These are phyloP conservation scores for Thraustotheca clavata DNA, from an alignment of 352 stramenopile species.

Conservation along the genomic window DNA sequence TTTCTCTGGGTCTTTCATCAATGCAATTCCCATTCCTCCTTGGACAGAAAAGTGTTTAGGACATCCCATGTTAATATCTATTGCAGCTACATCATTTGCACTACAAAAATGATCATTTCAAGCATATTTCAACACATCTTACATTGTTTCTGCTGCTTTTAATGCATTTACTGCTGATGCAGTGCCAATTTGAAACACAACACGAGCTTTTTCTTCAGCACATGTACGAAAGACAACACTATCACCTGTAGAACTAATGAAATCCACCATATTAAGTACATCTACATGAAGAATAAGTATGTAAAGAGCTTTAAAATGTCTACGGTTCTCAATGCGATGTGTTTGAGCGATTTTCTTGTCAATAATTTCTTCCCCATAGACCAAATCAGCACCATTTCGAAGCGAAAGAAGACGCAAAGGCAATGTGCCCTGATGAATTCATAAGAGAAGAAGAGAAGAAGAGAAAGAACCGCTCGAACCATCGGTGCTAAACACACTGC, in stretches of 20 bases:
- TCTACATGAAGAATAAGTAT: constrained; percentile 28
- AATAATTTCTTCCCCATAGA: constrained; percentile 94
- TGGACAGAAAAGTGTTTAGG: constrained; percentile 91
- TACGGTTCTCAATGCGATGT: constrained; percentile 74
- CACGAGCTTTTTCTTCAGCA: constrained; percentile 58
- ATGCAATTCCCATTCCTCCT: constrained; percentile 86
- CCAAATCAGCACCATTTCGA: constrained; percentile 86
- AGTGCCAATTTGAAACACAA: constrained; percentile 89
- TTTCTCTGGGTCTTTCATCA: constrained; percentile 82
- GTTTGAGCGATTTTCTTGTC: constrained; percentile 87
- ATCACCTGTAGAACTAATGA: constrained; percentile 74
- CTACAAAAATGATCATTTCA: constrained; percentile 24
- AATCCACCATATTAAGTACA: constrained; percentile 84
- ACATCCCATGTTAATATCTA: constrained; percentile 95
- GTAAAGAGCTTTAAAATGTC: neutral
- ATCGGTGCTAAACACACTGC: constrained; percentile 87
- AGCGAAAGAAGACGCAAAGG: constrained; percentile 87
- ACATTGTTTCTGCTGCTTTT: constrained; percentile 69
- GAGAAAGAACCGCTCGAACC: constrained; percentile 82
- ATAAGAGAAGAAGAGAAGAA: neutral
- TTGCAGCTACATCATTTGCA: constrained; percentile 74
- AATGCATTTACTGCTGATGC: constrained; percentile 64
- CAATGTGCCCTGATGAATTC: constrained; percentile 66
- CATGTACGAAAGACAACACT: constrained; percentile 85
- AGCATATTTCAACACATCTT: constrained; percentile 20